These are phyloP conservation scores for Lachnellula hyalina DNA, from an alignment of 2,329 filamentous ascomycete genomes.

Conservation along the genomic window DNA sequence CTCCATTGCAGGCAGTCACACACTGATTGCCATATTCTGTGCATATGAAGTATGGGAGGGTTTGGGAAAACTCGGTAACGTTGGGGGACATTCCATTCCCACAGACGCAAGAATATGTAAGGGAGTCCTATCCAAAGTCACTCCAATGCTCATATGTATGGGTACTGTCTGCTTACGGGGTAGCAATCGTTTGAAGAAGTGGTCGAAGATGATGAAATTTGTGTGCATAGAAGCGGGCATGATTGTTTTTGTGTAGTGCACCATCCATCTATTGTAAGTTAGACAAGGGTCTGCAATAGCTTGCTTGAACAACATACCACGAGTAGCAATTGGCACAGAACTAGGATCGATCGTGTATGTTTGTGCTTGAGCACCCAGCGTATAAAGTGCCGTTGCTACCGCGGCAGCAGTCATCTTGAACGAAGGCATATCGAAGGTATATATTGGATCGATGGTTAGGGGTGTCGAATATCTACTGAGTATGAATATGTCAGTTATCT, in stretches of 20 bases:
- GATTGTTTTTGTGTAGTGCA: conserved; percentile 56
- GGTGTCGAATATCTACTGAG: neutral
- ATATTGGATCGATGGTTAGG: neutral
- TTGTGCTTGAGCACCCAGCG: conserved; percentile 40
- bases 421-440: conserved; percentile 43
- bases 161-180: conserved; percentile 42
- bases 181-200: conserved; percentile 62
- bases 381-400: conserved; percentile 45
- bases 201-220: conserved; percentile 42
- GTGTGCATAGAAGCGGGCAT: conserved; percentile 69
- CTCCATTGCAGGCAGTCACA: conserved; percentile 49
- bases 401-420: conserved; percentile 39
- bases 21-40: conserved; percentile 66
- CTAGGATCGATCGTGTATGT: conserved; percentile 58
- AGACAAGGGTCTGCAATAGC: conserved; percentile 12
- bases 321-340: conserved; percentile 45
- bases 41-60: conserved; percentile 74
- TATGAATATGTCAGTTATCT: neutral
- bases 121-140: conserved; percentile 39
- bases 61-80: conserved; percentile 70
- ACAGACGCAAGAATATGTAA: conserved; percentile 71
- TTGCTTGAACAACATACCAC: conserved; percentile 27
- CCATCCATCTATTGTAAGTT: conserved; percentile 49
- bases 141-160: neutral
- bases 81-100: conserved; percentile 62